Base-by-base conservation (phyloP, 1,284 basidiomycete species). In the Ceratobasidium sp. region DNA sequence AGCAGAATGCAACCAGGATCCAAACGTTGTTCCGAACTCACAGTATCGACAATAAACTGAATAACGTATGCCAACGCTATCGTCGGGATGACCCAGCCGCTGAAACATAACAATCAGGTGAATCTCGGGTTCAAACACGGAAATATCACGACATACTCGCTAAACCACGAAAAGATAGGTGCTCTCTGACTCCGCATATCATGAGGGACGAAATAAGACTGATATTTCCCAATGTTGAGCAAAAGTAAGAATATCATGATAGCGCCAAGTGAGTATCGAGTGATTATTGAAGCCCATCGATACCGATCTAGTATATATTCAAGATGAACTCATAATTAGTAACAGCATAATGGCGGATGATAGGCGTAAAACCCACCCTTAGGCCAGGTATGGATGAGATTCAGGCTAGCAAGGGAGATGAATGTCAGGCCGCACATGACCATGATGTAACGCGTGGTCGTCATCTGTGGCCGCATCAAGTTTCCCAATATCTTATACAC, bases 71-170 rank as follows among this genome's bases (percentile, higher is more conserved):
- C 69, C n/a, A 72, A 27, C 1, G 69, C 69, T 24, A 72, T 6
- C 14, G 69, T 72, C 3, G 69, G 69, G 3, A 72, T 45, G 24
- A 62, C 69, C 69, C 69, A 72, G 41, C 62, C 50, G 9, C 69
- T 72, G 44, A 22, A 7, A n/a, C n/a, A n/a, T n/a, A n/a, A n/a
- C n/a, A n/a, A n/a, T n/a, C 11, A 17, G n/a, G 11, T 53, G 50
- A 3, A 6, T 17, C n/a, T n/a, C n/a, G n/a, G n/a, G n/a, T n/a
- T n/a, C n/a, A n/a, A n/a, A n/a, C n/a, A n/a, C n/a, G n/a, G n/a
- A n/a, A n/a, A n/a, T n/a, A n/a, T n/a, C n/a, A n/a, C n/a, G n/a
- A n/a, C n/a, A 41, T 47, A 48, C 69, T 50, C 45, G 62, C 69
- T 47, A 45, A 72, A 19, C 69, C 69, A 72, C 36, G 47, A 72